Evolutionary conservation across 2,329 filamentous ascomycete species (phyloP), one percentile per base, ranked within the genome.

Genomic region (Exophiala aquamarina): DNA sequence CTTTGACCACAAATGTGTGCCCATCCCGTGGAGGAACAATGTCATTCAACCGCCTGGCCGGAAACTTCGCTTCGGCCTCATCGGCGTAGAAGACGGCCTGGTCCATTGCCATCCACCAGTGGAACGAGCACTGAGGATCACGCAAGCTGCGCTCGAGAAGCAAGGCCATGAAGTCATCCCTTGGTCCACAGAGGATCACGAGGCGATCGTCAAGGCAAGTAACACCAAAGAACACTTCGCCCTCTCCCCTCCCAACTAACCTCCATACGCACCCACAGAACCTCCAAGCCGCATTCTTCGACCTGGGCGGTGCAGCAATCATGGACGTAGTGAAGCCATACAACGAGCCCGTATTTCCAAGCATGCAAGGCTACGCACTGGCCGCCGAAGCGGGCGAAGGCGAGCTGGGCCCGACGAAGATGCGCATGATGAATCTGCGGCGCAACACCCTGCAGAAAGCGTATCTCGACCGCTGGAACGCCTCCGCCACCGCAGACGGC

Each of bases 41-140:
- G 58, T 59, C 9, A 63, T 67, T 37, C 53, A 64, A 26, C 66
- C 65, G 6, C 59, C 59, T 40, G 62, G 64, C 10, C 60, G 65
- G 11, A 68, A 65, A 43, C 54, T 71, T 14, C 59, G 63, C 19
- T 62, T 70, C 38, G 68, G 67, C 1, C 56, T 70, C n/a, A 60
- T 70, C 38, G 61, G 60, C 15, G 60, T 61, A 42, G 60, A 64
- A 21, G 68, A 72, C 35, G 64, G 63, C 4, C 58, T 63, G 8
- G 60, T 66, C 11, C 62, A 57, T 19, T 63, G 66, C 13, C 64
- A 70, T 23, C 69, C 69, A 2, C 69, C 69, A 1, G 61, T 71
- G 20, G 55, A 61, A 39, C 59, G 68, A 10, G 67, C 62, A 26
- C 49, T 70, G n/a, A 58, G 54, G 13, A 60, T 62, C 28, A 65